These are phyloP conservation scores for Bipolaris oryzae DNA, from an alignment of 2,329 filamentous ascomycete species.

Conservation along the genomic window DNA sequence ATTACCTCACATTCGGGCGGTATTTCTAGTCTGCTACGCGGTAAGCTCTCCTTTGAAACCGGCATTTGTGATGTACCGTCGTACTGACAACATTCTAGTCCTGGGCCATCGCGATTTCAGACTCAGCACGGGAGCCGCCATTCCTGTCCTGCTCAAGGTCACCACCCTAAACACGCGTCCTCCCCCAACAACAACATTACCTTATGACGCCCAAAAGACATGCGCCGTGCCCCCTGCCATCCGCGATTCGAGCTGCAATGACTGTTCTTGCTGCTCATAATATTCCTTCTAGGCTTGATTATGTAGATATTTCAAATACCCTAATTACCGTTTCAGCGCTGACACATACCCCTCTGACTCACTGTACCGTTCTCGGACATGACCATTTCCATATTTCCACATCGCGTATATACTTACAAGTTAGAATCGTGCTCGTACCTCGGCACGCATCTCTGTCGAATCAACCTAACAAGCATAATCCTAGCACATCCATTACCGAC, in stretches of 20 bases:
- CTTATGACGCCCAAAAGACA: conserved; percentile 34
- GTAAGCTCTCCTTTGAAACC: conserved; percentile 14
- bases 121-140: conserved; percentile 69
- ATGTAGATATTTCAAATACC: neutral
- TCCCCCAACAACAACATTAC: conserved; percentile 39
- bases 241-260: conserved; percentile 41
- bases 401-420: neutral
- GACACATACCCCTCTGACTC: neutral
- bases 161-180: conserved; percentile 50
- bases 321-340: neutral
- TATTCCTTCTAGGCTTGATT: neutral
- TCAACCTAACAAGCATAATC: neutral
- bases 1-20: conserved; percentile 65
- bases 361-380: neutral
- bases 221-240: conserved; percentile 40
- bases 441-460: neutral
- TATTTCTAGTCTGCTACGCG: conserved; percentile 60
- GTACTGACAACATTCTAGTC: conserved; percentile 41
- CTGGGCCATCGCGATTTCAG: conserved; percentile 67
- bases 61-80: neutral
- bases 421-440: neutral
- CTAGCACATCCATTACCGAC: neutral
- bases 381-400: neutral
- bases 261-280: conserved; percentile 45
- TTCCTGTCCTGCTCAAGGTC: conserved; percentile 70